phyloP scores from a whole-genome alignment of 495 filamentous ascomycete species.

The Pseudevernia furfuracea region DNA sequence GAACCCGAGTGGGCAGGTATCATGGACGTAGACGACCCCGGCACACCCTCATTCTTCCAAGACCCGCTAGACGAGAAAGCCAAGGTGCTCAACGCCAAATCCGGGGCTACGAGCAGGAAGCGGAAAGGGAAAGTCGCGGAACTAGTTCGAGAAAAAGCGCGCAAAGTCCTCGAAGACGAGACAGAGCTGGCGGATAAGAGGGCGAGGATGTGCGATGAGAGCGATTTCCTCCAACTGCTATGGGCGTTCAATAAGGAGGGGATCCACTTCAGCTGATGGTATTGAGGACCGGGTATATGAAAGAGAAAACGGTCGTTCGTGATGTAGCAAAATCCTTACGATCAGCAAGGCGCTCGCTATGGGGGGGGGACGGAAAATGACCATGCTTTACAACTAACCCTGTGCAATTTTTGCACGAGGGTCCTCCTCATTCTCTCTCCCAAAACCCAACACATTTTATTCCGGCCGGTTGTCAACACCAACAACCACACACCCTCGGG shows the following conservation, averaged over 20 bases:
- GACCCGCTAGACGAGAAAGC: conserved; percentile 37
- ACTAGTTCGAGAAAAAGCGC: conserved; percentile 72
- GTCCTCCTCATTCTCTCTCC: no score
- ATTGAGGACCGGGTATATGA: background rate
- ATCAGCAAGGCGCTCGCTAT: conserved; percentile 11
- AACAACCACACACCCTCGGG: no score
- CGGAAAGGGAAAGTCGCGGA: conserved; percentile 69
- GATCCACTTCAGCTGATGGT: conserved; percentile 78
- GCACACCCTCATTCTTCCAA: conserved; percentile 71
- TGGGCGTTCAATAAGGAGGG: conserved; percentile 82
- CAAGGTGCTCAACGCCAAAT: conserved; percentile 6
- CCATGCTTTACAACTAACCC: no score
- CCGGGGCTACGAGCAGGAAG: conserved; percentile 44
- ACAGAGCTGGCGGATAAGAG: conserved; percentile 73
- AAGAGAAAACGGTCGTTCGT: background rate
- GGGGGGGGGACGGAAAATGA: background rate
- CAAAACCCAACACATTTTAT: no score
- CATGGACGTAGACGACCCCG: conserved; percentile 52
- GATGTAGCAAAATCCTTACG: background rate
- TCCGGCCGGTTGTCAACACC: no score
- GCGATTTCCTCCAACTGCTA: conserved; percentile 72
- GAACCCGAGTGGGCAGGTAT: conserved; percentile 39
- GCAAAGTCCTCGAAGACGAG: conserved; percentile 66
- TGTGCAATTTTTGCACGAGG: no score
- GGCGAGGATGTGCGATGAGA: conserved; percentile 79